Base-by-base conservation (phyloP, 2,329 filamentous ascomycete species). In the Fusarium zealandicum region DNA sequence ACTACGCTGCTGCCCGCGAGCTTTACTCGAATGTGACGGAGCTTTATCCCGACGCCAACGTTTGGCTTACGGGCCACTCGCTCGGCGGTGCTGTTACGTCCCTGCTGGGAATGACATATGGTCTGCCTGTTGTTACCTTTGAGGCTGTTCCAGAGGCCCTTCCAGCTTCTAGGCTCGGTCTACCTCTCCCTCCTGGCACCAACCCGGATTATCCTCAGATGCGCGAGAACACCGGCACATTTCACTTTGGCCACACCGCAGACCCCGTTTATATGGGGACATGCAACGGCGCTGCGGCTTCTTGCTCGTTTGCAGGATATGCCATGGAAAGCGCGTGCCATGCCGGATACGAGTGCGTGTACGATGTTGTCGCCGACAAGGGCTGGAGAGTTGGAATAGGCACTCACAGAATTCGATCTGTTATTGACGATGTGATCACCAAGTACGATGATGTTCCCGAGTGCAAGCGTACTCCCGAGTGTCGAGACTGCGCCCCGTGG, bases 211-310 rank as follows among this genome's bases (percentile, higher is more conserved):
- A 84, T 27, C 88, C 91, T 25, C 91, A 96, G 68, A 81, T 83
- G 31, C 81, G 91, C 35, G 76, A 84, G 53, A 83, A 86, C 67
- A 96, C 92, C 0, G 93, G 91, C 11, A 82, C 90, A 0, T 96
- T 87, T 69, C 95, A 99, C 73, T 93, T 97, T 71, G 95, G 95
- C 4, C 93, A 98, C 69, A 98, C 92, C 0, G 95, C 95, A 1
- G 95, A 99, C 73, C 95, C 95, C 0, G 87, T 99, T 28, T 99
- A 89, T 69, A 93, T 97, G 77, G 95, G 95, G 27, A 90, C 88
- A 1, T 98, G 95, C 75, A 97, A 96, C 68, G 90, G 90, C 27
- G 91, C 90, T 3, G 92, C 90, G 2, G 93, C 93, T 3, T 87
- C 89, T 10, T 98, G 95, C 73, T 95, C 93, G 0, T 87, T 96